Percentiles rank a stretch among this genome's conserved stretches.
Conservation (phyloP, 2,329 filamentous ascomycete genomes). For the Coniochaeta hoffmannii region DNA sequence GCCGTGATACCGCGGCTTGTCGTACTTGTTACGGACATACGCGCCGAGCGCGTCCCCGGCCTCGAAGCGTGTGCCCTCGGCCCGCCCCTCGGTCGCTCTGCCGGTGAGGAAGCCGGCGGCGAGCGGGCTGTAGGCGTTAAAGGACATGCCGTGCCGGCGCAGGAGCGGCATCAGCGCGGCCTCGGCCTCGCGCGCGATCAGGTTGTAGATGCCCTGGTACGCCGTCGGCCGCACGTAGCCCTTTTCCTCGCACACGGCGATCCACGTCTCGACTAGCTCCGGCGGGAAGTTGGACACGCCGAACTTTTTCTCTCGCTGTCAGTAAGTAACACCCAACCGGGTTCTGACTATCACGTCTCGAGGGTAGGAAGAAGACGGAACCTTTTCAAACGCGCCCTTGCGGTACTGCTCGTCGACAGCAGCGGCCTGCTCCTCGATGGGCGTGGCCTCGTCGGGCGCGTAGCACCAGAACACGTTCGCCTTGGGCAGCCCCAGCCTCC, state of each 20-base stretch:
- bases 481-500: background rate
- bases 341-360: no score
- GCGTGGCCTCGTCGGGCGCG: background rate
- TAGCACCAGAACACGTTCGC: background rate
- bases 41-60: constrained; percentile 9
- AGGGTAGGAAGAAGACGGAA: background rate
- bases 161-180: constrained; percentile 4
- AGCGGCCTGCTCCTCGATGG: background rate
- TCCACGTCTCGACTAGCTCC: background rate
- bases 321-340: background rate
- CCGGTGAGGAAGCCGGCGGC: constrained; percentile 13
- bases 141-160: constrained; percentile 7
- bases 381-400: background rate
- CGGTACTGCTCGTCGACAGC: background rate
- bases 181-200: constrained; percentile 8
- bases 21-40: constrained; percentile 9
- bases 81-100: constrained; percentile 9
- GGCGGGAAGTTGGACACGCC: background rate
- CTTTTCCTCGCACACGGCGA: constrained; percentile 9
- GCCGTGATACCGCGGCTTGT: constrained; percentile 10
- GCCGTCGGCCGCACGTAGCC: constrained; percentile 10
- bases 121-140: constrained; percentile 10
- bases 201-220: constrained; percentile 11
- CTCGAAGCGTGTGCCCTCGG: constrained; percentile 12
- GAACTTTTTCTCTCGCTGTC: background rate